Evolutionary conservation across 371 early-diverging fungal species (phyloP), one percentile per base, ranked within the genome.

Genomic region (Mortierella sp.): DNA sequence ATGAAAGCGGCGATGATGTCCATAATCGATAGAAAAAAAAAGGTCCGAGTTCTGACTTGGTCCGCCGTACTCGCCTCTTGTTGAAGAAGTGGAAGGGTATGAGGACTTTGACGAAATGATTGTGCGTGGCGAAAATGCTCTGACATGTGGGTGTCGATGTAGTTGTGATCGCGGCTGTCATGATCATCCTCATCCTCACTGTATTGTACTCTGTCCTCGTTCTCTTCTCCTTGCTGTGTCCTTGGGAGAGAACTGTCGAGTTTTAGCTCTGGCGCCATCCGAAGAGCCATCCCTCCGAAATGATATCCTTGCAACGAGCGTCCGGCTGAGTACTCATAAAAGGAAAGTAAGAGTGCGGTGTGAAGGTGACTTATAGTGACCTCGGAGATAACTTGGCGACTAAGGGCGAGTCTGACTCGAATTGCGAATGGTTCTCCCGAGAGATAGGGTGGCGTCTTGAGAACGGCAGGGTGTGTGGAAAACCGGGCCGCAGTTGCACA

Each of bases 241-340:
- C 3, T 42, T 68, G 38, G 14, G 21, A 3, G 42, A 0, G 10
- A 21, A 38, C 24, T 14, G 24, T 68, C 3, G 44, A 68, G 68
- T 42, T 42, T 38, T 24, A 68, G 21, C 24, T 68, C 68, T 3
- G 68, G 44, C 24, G 42, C 68, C 68, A 68, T 68, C 44, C 42
- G 68, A 68, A 38, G 38, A 24, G 68, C 68, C 68, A 68, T 68
- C 24, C 68, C 68, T 68, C 68, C 24, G 44, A 68, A 68, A 24
- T 68, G 68, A 42, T 68, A 68, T 24, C 68, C 68, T 21, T 68
- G 68, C 11, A 68, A 21, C 0, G 68, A 68, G 19, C 11, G 42
- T 24, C 68, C 68, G 24, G 68, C 34, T 1, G 68, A 38, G 44
- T 68, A 68, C 42, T 68, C 68, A 11, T 68, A 68, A 21, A 38